Base-by-base conservation (phyloP, 2,329 filamentous ascomycete species). In the Ceratocystis harringtonii region DNA sequence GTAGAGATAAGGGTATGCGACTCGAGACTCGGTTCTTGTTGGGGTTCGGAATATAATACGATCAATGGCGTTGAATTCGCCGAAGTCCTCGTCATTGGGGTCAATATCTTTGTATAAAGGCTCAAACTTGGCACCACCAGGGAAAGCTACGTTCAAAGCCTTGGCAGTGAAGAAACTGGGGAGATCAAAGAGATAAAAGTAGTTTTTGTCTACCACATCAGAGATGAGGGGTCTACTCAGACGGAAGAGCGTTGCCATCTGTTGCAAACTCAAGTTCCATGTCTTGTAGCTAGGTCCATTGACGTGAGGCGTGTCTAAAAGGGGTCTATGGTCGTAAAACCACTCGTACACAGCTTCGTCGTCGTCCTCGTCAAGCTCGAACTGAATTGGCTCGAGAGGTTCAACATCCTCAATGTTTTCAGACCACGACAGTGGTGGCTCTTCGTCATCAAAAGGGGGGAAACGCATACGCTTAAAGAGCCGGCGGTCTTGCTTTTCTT, bases 381-480 rank as follows among this genome's bases (percentile, higher is more conserved):
- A 92, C 78, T 99, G 94, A 70, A 99, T 96, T 0, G 95, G 94
- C 75, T 99, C 94, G 67, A 96, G 78, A 0, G 95, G 95, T 73
- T 99, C 94, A 25, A 99, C 94, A 73, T 97, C 94, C 76, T 99
- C 94, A 70, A 99, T 92, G 72, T 99, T 99, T 75, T 99, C 95
- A 8, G 92, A 95, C 90, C 94, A 99, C 1, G 91, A 96, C 70
- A 99, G 80, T 12, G 94, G 95, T 4, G 94, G 95, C 73, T 99
- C 94, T 78, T 99, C 94, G 72, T 99, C 95, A 70, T 99, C 94
- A 70, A 99, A 99, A 0, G 95, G 95, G 19, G 94, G 94, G 71
- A 99, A 99, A 70, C 95, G 86, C 94, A 99, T 99, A 69, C 94
- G 86, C 80, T 99, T 99, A 81, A 99, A 99, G 71, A 97, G 84